Conservation (phyloP, 2,329 filamentous ascomycete genomes). For the Talaromyces sp. region DNA sequence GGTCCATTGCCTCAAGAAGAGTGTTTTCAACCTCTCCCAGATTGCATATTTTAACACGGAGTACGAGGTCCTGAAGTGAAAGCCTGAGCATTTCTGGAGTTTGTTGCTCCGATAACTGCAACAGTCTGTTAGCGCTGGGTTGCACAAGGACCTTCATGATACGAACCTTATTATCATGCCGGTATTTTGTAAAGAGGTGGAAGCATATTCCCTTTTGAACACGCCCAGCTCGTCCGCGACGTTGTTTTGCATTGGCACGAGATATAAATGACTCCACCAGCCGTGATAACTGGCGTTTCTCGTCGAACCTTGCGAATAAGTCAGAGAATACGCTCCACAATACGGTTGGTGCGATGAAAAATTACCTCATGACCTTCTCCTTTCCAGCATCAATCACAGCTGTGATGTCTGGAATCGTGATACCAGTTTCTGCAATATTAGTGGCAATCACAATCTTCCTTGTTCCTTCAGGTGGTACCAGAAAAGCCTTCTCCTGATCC, state of each 20-base stretch:
- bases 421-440: constrained; percentile 97
- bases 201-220: constrained; percentile 94
- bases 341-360: background rate
- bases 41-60: constrained; percentile 96
- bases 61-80: constrained; percentile 88
- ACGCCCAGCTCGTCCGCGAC: constrained; percentile 86
- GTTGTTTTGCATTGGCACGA: constrained; percentile 89
- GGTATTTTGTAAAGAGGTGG: constrained; percentile 85
- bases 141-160: background rate
- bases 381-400: constrained; percentile 96
- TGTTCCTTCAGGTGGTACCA: constrained; percentile 71
- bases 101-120: constrained; percentile 81
- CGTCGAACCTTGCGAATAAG: constrained; percentile 64
- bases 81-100: constrained; percentile 93
- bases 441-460: constrained; percentile 95
- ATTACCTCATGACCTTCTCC: constrained; percentile 78
- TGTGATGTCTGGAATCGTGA: constrained; percentile 96
- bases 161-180: constrained; percentile 65
- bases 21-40: constrained; percentile 90
- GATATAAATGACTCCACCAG: constrained; percentile 95
- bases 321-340: constrained; percentile 7
- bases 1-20: constrained; percentile 78
- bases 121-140: background rate
- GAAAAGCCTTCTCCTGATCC: constrained; percentile 90
- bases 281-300: constrained; percentile 81